These are phyloP conservation scores for Ilyonectria sp. DNA, from an alignment of 2,329 filamentous ascomycete species.

Conservation along the genomic window DNA sequence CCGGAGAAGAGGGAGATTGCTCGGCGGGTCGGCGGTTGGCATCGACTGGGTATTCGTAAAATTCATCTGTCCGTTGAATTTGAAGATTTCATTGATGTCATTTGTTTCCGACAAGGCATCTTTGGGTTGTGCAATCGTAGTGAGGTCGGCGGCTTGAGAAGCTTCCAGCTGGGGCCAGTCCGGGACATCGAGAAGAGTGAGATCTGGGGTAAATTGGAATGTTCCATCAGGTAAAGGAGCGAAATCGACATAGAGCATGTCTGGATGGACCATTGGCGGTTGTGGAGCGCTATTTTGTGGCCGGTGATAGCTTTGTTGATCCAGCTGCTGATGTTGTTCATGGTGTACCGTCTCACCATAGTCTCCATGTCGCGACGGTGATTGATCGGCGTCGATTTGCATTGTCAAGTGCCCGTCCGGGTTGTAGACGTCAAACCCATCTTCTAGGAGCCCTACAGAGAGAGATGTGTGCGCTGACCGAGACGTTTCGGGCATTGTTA, in stretches of 20 bases:
- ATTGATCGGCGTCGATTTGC: background rate
- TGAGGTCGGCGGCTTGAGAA: background rate
- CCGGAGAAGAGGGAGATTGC: background rate
- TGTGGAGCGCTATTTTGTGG: background rate
- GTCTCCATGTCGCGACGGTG: too few species aligned
- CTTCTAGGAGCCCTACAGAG: background rate
- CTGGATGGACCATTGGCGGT: background rate
- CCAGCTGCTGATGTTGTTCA: background rate
- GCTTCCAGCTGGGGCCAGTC: background rate
- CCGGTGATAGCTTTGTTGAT: background rate
- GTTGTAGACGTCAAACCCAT: background rate
- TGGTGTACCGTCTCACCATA: background rate
- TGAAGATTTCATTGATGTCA: too few species aligned
- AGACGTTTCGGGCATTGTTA: background rate
- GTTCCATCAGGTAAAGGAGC: background rate
- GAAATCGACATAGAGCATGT: background rate
- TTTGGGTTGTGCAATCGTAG: too few species aligned
- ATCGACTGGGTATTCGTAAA: background rate
- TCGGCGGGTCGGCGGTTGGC: background rate
- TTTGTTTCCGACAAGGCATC: background rate
- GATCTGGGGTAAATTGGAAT: background rate
- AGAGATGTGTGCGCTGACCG: background rate
- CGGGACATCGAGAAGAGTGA: background rate
- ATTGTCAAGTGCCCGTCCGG: background rate
- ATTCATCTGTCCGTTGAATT: background rate